Evolutionary conservation across 306 rosid species (phyloP).

Genomic region (Crotalaria pallida): DNA sequence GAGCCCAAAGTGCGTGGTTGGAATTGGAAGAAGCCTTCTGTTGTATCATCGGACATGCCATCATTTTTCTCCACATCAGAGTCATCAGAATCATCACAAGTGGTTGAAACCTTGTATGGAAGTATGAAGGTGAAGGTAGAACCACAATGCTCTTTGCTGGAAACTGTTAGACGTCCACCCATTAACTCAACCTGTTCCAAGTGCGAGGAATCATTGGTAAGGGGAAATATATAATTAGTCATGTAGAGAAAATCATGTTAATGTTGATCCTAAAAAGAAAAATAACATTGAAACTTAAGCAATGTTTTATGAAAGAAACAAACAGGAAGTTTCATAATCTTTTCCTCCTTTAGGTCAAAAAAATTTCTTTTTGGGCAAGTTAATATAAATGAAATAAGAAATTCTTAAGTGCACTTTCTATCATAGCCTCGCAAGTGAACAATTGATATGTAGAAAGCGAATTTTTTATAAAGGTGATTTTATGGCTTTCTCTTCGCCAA

Average conservation of each 20-base stretch:
- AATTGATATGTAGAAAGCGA: too few relatives aligned
- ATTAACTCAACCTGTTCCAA: slow-evolving; percentile 80
- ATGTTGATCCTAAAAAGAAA: neutral
- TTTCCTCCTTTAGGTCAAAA: neutral
- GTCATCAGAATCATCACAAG: slow-evolving; percentile 56
- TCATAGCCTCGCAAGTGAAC: neutral
- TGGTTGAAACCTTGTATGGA: slow-evolving; percentile 74
- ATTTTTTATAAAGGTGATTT: neutral
- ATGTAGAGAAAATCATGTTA: neutral
- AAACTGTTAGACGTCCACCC: slow-evolving; percentile 85
- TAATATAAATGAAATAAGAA: neutral
- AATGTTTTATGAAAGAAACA: neutral
- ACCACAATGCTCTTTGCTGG: slow-evolving; percentile 70
- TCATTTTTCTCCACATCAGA: slow-evolving; percentile 55
- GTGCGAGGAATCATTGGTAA: slow-evolving; percentile 2
- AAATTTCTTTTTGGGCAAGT: neutral
- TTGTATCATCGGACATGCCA: slow-evolving; percentile 41
- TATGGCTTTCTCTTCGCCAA: too few relatives aligned
- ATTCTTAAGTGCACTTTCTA: neutral
- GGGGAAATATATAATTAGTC: neutral
- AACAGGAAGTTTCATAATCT: neutral
- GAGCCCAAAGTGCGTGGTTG: slow-evolving; percentile 85
- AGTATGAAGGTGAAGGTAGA: slow-evolving; percentile 87
- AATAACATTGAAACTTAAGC: neutral
- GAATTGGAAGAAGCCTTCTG: slow-evolving; percentile 81